Evolutionary conservation across 192 early-diverging fungal species (phyloP).

Genomic region (Powellomyces hirtus): DNA sequence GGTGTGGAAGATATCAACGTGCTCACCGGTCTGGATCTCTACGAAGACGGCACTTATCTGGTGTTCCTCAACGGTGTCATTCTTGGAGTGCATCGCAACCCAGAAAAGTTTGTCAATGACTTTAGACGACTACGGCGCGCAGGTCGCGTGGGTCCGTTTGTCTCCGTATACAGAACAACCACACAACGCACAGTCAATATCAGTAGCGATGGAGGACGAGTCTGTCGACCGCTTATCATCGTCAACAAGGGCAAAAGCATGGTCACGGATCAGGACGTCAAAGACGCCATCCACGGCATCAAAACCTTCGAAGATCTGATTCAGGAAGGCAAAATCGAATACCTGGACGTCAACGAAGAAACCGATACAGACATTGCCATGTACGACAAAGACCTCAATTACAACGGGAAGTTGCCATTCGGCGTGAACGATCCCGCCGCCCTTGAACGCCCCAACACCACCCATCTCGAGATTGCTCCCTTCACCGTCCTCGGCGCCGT

Average conservation of each 20-base stretch:
- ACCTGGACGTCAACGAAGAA: constrained; percentile 96
- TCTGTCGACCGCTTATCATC: constrained; percentile 96
- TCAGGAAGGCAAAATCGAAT: constrained; percentile 86
- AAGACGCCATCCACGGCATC: constrained; percentile 48
- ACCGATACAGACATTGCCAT: constrained; percentile 93
- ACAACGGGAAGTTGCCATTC: constrained; percentile 22
- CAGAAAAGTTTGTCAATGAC: constrained; percentile 80
- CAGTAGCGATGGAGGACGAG: constrained; percentile 89
- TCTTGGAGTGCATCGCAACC: constrained; percentile 80
- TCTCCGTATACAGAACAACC: constrained; percentile 82
- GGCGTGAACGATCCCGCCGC: background rate
- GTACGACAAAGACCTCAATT: constrained; percentile 80
- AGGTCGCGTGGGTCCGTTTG: constrained; percentile 87
- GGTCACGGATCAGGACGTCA: constrained; percentile 44
- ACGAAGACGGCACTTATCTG: constrained; percentile 72
- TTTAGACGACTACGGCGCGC: constrained; percentile 83
- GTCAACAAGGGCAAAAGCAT: constrained; percentile 72
- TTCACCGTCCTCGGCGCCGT: constrained; percentile 95
- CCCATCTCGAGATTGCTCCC: constrained; percentile 95
- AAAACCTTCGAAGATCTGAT: constrained; percentile 90
- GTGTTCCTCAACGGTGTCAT: constrained; percentile 95
- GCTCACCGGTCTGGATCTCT: constrained; percentile 83
- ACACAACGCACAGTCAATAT: constrained; percentile 86
- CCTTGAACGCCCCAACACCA: constrained; percentile 61
- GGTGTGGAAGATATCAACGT: constrained; percentile 92